Evolutionary conservation across 2,329 filamentous ascomycete genomes (phyloP).

Genomic region (Fusarium sp.): DNA sequence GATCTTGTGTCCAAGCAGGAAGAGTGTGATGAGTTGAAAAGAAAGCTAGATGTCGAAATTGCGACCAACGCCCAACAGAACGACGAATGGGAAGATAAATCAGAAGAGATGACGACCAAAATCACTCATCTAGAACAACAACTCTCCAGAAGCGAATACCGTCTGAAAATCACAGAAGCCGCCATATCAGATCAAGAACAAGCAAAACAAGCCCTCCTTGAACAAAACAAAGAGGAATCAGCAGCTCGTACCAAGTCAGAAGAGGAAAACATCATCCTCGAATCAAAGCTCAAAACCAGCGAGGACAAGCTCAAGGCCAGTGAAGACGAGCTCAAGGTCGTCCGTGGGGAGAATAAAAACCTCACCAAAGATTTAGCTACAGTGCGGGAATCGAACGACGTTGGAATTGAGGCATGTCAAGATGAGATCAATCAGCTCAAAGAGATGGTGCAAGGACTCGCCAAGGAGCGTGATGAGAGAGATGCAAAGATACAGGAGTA

Average conservation of each 20-base stretch:
- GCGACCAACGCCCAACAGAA: too few species aligned
- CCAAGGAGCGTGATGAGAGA: background rate
- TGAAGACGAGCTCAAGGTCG: background rate
- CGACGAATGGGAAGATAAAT: background rate
- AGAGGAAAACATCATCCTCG: background rate
- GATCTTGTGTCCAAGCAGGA: background rate
- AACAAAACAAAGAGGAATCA: background rate
- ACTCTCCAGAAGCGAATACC: background rate
- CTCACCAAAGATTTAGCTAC: background rate
- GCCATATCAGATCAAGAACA: background rate
- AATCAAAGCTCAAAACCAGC: background rate
- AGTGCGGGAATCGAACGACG: background rate
- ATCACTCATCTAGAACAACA: background rate
- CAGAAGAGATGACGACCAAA: background rate
- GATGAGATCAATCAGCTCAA: background rate
- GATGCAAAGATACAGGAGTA: background rate
- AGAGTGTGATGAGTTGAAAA: background rate
- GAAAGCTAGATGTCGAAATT: background rate
- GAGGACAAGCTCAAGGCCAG: background rate
- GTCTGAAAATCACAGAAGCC: fast-evolving
- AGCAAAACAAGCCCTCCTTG: fast-evolving
- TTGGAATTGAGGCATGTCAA: background rate
- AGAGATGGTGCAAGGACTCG: background rate
- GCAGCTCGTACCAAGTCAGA: background rate
- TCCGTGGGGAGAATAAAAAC: background rate